These are phyloP conservation scores for Phoma herbarum DNA, from an alignment of 2,329 filamentous ascomycete species.

Conservation along the genomic window DNA sequence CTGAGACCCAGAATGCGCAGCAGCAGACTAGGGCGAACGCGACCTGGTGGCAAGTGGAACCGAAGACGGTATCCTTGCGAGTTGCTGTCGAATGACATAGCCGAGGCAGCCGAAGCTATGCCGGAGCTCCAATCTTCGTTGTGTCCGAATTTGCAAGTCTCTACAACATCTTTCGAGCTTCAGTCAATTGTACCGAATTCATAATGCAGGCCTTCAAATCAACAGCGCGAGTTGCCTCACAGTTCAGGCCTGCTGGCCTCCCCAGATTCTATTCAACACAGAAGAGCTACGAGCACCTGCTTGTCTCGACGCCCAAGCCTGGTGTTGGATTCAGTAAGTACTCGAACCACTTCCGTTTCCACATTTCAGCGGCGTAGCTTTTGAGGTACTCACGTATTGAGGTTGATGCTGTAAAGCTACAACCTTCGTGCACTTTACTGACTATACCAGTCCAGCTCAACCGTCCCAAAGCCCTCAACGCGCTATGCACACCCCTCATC, in stretches of 20 bases:
- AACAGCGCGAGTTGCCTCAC: conserved; percentile 68
- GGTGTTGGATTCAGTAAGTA: conserved; percentile 85
- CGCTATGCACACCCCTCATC: conserved; percentile 90
- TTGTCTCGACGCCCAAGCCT: conserved; percentile 83
- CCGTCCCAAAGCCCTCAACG: conserved; percentile 94
- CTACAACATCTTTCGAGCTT: background rate
- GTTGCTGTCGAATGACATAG: conserved; percentile 16
- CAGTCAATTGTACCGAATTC: conserved; percentile 1
- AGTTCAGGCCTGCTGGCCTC: conserved; percentile 65
- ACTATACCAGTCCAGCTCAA: conserved; percentile 79
- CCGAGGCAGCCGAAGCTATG: conserved; percentile 22
- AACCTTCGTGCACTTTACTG: conserved; percentile 8
- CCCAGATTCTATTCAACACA: conserved; percentile 64
- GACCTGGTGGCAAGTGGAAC: conserved; percentile 17
- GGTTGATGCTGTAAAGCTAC: too few relatives aligned
- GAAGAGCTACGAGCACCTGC: conserved; percentile 76
- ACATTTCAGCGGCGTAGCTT: background rate
- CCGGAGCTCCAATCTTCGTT: conserved; percentile 10
- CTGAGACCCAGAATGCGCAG: conserved; percentile 11
- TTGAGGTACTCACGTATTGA: background rate
- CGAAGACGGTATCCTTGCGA: background rate
- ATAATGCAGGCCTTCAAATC: conserved; percentile 63
- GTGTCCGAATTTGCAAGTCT: background rate
- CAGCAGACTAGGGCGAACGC: conserved; percentile 18
- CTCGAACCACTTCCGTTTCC: background rate